Base-by-base conservation (phyloP, 768 basidiomycete genomes). In the Rhizopogon sp. region DNA sequence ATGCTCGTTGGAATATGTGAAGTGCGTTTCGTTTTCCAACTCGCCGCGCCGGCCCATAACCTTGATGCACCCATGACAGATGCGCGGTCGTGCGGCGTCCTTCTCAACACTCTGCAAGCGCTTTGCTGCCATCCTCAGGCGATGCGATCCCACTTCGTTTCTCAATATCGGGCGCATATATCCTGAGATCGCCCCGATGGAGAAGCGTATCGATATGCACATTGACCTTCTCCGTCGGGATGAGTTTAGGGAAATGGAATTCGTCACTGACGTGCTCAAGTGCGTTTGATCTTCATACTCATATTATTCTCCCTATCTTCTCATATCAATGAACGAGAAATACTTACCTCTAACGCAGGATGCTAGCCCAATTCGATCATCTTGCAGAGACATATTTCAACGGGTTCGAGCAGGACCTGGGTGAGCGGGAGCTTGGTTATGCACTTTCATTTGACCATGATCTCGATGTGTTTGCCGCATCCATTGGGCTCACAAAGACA, bases 1-100 rank as follows among this genome's bases (percentile, higher is more conserved):
- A 79, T 78, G 1, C 78, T 98, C 11, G 93, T 97, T n/a, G 92
- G 92, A 16, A 84, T 97, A 39, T 98, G 96, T 71, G 96, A 98
- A 79, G 91, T 90, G 57, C 31, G 78, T 63, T 17, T 41, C 4
- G 7, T 25, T 50, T 31, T 16, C 11, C 3, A 20, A 16, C 8
- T 37, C 35, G 5, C 20, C 9, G 35, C 47, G 9, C 8, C 5
- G 1, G 35, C 47, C 5, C 16, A 20, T 47, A 22, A 20, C 31
- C 39, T 29, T 31, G 25, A 53, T 56, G n/a, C 25, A 50, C 56
- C 37, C 42, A 9, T 37, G 13, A 37, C 46, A 93, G 90, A 87
- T 98, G 81, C 79, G 93, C 55, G 87, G 90, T 17, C 87, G 88
- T 41, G 80, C 97, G 29, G 84, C 88, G 1, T 81, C 84, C 45